These are phyloP conservation scores for Peniophora sp. DNA, from an alignment of 1,284 basidiomycete genomes.

Conservation along the genomic window DNA sequence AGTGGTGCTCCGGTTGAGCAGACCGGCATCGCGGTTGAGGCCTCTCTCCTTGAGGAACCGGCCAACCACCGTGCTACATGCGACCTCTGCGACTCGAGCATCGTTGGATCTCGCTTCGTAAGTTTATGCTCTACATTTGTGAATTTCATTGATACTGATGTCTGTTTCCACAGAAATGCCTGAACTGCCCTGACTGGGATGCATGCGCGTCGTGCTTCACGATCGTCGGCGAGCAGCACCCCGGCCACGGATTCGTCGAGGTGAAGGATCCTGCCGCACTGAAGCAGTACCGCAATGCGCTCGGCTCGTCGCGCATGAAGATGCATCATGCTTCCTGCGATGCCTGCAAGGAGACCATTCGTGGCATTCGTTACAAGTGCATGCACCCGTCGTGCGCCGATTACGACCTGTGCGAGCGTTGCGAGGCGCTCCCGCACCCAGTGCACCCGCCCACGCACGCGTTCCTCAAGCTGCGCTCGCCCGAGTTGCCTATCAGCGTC, in stretches of 20 bases:
- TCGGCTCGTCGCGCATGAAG: constrained; percentile 20
- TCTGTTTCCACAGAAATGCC: constrained; percentile 49
- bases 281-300: constrained; percentile 24
- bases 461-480: constrained; percentile 68
- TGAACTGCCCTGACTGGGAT: constrained; percentile 70
- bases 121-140: constrained; percentile 19
- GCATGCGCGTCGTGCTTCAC: constrained; percentile 64
- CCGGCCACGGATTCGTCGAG: constrained; percentile 69
- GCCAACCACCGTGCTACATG: constrained; percentile 56
- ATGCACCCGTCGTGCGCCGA: constrained; percentile 76
- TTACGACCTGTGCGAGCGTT: constrained; percentile 77
- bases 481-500: constrained; percentile 32
- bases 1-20: neutral
- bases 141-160: constrained; percentile 3
- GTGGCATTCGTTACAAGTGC: constrained; percentile 75
- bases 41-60: constrained; percentile 12
- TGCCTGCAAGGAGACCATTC: constrained; percentile 46
- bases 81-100: constrained; percentile 67
- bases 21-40: constrained; percentile 6
- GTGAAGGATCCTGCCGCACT: constrained; percentile 50
- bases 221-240: constrained; percentile 68
- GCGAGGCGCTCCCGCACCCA: constrained; percentile 75
- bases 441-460: constrained; percentile 72
- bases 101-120: constrained; percentile 63
- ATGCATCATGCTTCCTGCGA: constrained; percentile 22